These are phyloP conservation scores for Cordyceps cateniannulata DNA, from an alignment of 2,329 filamentous ascomycete genomes.

Conservation along the genomic window DNA sequence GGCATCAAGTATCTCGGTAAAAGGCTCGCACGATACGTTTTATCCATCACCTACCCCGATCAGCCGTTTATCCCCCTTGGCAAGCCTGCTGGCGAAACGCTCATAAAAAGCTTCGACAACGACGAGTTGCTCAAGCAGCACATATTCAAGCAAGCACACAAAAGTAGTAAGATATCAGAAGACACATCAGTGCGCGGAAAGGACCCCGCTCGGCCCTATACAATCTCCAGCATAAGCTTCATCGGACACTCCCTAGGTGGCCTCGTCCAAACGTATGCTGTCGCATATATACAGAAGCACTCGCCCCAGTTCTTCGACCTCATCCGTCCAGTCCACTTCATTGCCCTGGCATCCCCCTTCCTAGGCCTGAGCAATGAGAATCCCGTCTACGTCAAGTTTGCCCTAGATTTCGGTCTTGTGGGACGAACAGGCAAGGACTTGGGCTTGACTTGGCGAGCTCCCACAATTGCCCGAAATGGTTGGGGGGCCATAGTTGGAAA, in stretches of 20 bases:
- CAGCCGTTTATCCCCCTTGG: conserved; percentile 72
- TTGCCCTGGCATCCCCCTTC: conserved; percentile 80
- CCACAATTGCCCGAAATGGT: conserved; percentile 75
- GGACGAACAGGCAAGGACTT: conserved; percentile 95
- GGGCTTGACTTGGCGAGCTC: conserved; percentile 87
- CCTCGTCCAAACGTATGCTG: conserved; percentile 84
- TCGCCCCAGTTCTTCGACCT: conserved; percentile 83
- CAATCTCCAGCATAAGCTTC: conserved; percentile 91
- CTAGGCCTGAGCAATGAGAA: conserved; percentile 95
- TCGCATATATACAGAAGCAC: conserved; percentile 95
- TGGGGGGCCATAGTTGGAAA: conserved; percentile 85
- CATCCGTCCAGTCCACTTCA: conserved; percentile 85
- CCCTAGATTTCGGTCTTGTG: conserved; percentile 90
- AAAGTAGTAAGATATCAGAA: conserved; percentile 54
- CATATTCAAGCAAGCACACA: conserved; percentile 43
- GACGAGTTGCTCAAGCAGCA: conserved; percentile 38
- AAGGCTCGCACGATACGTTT: conserved; percentile 81
- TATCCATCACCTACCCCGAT: conserved; percentile 87
- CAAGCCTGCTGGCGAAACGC: conserved; percentile 41
- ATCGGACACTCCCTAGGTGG: conserved; percentile 88
- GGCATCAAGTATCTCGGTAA: conserved; percentile 98
- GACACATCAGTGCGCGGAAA: conserved; percentile 45
- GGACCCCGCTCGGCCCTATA: conserved; percentile 54
- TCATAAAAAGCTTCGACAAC: conserved; percentile 31
- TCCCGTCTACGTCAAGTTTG: conserved; percentile 93